Evolutionary conservation across 148 eudicot species (phyloP), one percentile per base, ranked within the genome.

Genomic region (Camellia granthamiana): DNA sequence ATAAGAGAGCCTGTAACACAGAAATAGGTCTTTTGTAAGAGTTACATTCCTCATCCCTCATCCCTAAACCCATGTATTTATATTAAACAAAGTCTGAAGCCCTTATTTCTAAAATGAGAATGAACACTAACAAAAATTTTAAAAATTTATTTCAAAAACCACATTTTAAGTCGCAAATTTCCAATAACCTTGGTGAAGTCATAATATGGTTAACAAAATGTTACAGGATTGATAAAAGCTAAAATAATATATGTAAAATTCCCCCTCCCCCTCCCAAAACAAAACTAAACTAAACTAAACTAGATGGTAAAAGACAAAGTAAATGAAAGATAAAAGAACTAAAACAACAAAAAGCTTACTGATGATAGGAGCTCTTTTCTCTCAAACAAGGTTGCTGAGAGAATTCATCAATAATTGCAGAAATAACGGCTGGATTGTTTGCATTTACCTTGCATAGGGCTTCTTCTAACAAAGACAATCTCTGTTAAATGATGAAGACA

Each of bases 331-430:
- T 44, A 18, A 21, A 74, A 55, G 16, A 18, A 44, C 6, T 10
- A 62, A 15, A 56, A 8, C 43, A 14, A 56, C 18, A 49, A 51
- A 23, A 56, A 69, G 76, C 86, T 80, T 89, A 92, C 98, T 83
- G 79, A 78, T 78, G 87, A 77, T 69, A 90, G 84, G 90, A 82
- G 81, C 95, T 95, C 43, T 83, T 89, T 78, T 85, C 89, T 88
- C 93, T 92, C 81, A 95, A 82, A 60, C 65, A 78, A 79, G 98
- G 97, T 77, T 82, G 83, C 67, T 81, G 81, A 4, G 94, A 86
- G 81, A 89, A 93, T 78, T 77, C 84, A 60, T 82, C 83, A 59
- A 95, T 84, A 47, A 88, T 71, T 51, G 86, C 81, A 46, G 89
- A 83, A 69, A 95, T 82, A 69, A 72, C 69, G 49, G 54, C 23